Percentiles rank a stretch among this genome's conserved stretches.
Conservation (phyloP, 495 filamentous ascomycete genomes). For the Lepraria neglecta region DNA sequence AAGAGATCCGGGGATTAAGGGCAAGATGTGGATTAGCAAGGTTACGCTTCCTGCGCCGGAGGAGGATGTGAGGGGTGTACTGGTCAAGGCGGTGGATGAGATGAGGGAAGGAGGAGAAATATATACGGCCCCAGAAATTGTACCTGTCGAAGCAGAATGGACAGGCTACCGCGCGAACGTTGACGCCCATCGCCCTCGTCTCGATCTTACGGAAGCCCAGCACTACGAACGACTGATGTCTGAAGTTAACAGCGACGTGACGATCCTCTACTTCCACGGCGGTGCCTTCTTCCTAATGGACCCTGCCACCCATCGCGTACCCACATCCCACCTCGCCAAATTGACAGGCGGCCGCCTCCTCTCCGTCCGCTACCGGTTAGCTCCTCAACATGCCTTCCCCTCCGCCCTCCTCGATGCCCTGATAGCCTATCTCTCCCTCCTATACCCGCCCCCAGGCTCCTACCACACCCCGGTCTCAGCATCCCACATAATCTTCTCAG, state of each 20-base stretch:
- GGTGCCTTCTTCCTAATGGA: constrained; percentile 81
- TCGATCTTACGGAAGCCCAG: constrained; percentile 57
- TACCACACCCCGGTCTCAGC: constrained; percentile 64
- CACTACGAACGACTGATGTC: constrained; percentile 68
- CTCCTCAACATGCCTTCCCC: constrained; percentile 80
- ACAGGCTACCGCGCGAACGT: constrained; percentile 63
- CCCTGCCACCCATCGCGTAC: constrained; percentile 57
- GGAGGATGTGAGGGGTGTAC: constrained; percentile 51
- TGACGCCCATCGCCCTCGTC: constrained; percentile 46
- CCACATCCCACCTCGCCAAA: constrained; percentile 43
- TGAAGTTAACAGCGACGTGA: constrained; percentile 59
- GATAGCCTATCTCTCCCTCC: constrained; percentile 71
- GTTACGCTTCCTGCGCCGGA: constrained; percentile 53
- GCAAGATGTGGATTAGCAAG: constrained; percentile 72
- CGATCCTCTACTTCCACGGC: constrained; percentile 82
- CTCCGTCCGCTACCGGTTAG: constrained; percentile 79
- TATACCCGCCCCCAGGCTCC: constrained; percentile 70
- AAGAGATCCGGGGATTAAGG: constrained; percentile 64
- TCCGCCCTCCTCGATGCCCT: constrained; percentile 78
- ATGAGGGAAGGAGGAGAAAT: constrained; percentile 45
- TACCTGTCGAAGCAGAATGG: constrained; percentile 77
- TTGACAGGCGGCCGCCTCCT: constrained; percentile 56
- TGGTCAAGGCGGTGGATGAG: constrained; percentile 57
- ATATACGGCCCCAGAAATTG: constrained; percentile 46
- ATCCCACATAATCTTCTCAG: constrained; percentile 67